These are phyloP conservation scores for Tolypocladium cylindrosporum DNA, from an alignment of 2,329 filamentous ascomycete genomes.

Conservation along the genomic window DNA sequence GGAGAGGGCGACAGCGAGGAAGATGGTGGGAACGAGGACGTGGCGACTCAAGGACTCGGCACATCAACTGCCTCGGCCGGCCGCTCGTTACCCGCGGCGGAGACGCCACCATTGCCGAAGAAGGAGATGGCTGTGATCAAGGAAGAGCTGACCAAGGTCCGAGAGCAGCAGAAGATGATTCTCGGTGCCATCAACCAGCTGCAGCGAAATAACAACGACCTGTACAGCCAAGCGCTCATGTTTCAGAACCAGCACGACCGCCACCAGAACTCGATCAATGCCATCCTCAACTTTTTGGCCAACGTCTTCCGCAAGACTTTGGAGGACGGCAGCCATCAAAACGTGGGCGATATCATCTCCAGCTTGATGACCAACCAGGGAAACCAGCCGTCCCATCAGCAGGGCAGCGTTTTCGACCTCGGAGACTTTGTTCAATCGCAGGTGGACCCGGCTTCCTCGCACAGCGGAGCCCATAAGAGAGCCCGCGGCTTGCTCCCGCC, in stretches of 20 bases:
- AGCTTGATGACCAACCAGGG: conserved; percentile 56
- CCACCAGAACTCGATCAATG: conserved; percentile 98
- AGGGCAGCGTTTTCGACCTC: conserved; percentile 51
- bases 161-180: conserved; percentile 79
- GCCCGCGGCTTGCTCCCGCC: conserved; percentile 44
- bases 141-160: conserved; percentile 70
- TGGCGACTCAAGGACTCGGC: conserved; percentile 11
- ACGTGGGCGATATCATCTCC: conserved; percentile 75
- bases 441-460: conserved; percentile 23
- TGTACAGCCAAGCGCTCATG: conserved; percentile 77
- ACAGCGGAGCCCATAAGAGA: conserved; percentile 37
- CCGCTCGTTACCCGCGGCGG: conserved; percentile 30
- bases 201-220: conserved; percentile 74
- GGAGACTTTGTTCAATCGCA: conserved; percentile 46
- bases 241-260: conserved; percentile 89
- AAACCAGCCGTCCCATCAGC: conserved; percentile 29
- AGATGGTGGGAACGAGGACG: conserved; percentile 34
- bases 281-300: conserved; percentile 93
- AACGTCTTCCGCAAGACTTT: conserved; percentile 93
- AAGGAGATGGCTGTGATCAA: conserved; percentile 72
- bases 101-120: conserved; percentile 42
- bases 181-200: conserved; percentile 71
- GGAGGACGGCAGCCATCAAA: conserved; percentile 67
- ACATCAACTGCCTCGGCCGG: conserved; percentile 10
- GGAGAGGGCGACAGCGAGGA: conserved; percentile 53